A percentile compares a stretch with the other conserved stretches of the same genome.
Conservation (phyloP, 1,139 yeast genomes). For the Candida tetrigidarum region DNA sequence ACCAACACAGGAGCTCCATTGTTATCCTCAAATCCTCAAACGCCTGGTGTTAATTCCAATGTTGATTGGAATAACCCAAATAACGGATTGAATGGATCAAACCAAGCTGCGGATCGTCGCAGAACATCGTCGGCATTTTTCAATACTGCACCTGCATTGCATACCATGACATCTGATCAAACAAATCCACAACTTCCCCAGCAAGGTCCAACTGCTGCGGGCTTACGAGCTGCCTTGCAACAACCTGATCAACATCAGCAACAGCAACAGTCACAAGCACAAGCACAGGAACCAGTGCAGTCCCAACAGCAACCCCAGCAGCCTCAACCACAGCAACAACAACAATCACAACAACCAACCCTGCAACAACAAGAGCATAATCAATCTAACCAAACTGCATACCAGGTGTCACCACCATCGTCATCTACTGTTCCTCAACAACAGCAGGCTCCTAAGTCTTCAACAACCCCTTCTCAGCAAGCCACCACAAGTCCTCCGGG, state of each 20-base stretch:
- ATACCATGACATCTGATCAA: slow-evolving; percentile 15
- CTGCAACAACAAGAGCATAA: background rate
- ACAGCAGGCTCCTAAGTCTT: slow-evolving; percentile 11
- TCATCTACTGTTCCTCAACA: slow-evolving; percentile 12
- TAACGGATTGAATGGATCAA: slow-evolving; percentile 13
- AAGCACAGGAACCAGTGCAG: slow-evolving; percentile 20
- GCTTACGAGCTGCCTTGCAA: slow-evolving; percentile 14
- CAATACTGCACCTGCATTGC: slow-evolving; percentile 23
- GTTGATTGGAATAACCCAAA: slow-evolving; percentile 20
- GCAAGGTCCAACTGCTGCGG: slow-evolving; percentile 18
- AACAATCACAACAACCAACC: slow-evolving; percentile 16
- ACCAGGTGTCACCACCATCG: slow-evolving; percentile 10
- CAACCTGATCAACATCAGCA: slow-evolving; percentile 22
- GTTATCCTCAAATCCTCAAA: slow-evolving; percentile 28
- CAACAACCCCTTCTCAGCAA: slow-evolving; percentile 20
- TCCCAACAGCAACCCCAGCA: slow-evolving; percentile 15
- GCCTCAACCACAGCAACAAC: slow-evolving; percentile 9
- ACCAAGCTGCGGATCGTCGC: slow-evolving; percentile 17
- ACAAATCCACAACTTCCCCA: slow-evolving; percentile 10
- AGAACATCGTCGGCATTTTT: slow-evolving; percentile 43
- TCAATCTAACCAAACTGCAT: slow-evolving; percentile 9
- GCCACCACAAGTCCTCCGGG: slow-evolving; percentile 16
- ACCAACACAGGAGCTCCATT: slow-evolving; percentile 8
- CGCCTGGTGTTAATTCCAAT: slow-evolving; percentile 28
- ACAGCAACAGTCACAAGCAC: slow-evolving; percentile 21